These are phyloP conservation scores for Smallanthus sonchifolius DNA, from an alignment of 129 eudicot species.

Conservation along the genomic window DNA sequence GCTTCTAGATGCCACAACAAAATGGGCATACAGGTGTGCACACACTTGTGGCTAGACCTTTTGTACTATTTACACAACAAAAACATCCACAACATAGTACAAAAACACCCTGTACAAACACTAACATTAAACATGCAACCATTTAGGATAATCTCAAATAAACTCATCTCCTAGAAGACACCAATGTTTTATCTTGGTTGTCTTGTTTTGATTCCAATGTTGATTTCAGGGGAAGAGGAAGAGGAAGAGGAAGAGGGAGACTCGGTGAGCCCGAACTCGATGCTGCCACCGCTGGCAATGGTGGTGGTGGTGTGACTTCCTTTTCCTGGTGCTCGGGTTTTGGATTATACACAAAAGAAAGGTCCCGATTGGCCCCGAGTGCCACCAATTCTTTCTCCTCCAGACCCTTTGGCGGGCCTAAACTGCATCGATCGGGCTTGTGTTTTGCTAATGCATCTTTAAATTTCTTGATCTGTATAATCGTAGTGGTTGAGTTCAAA, in stretches of 20 bases:
- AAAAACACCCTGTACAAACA: slow-evolving; percentile 26
- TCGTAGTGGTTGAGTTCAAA: background rate
- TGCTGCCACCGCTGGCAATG: background rate
- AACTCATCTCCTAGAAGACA: slow-evolving; percentile 43
- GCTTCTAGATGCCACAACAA: slow-evolving; percentile 13
- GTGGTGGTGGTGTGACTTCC: slow-evolving; percentile 14
- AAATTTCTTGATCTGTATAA: slow-evolving; percentile 64
- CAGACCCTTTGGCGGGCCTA: slow-evolving; percentile 66
- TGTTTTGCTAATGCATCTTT: slow-evolving; percentile 62
- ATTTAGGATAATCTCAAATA: background rate
- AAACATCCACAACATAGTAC: slow-evolving; percentile 25
- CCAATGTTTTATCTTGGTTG: slow-evolving; percentile 34
- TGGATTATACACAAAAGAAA: slow-evolving; percentile 47
- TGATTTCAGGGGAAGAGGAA: slow-evolving; percentile 29
- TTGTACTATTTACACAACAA: slow-evolving; percentile 25
- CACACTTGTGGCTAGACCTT: slow-evolving; percentile 10
- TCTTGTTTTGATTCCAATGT: slow-evolving; percentile 15
- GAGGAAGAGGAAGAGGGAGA: slow-evolving; percentile 41
- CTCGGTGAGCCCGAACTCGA: background rate
- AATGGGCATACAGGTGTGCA: slow-evolving; percentile 13
- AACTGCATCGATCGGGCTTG: slow-evolving; percentile 52
- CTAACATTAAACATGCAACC: slow-evolving; percentile 11
- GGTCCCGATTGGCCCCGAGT: slow-evolving; percentile 57
- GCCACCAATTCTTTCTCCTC: slow-evolving; percentile 74
- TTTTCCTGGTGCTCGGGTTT: slow-evolving; percentile 29